Percentiles rank a stretch among this genome's conserved stretches.
phyloP scores from a whole-genome alignment of 768 basidiomycete species.

The Boletales sp. region DNA sequence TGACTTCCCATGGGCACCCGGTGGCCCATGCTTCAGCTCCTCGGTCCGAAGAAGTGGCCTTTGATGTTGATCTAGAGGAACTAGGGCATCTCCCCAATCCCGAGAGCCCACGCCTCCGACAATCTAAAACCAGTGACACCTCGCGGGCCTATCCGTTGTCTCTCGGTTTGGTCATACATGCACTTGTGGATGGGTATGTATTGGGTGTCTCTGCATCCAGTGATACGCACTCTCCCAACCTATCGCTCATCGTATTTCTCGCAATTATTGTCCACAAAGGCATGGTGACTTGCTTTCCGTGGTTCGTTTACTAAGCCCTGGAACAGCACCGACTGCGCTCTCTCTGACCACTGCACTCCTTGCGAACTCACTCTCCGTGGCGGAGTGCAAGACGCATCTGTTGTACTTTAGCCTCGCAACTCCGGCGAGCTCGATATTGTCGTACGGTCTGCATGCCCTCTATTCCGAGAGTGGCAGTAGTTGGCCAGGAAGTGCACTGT shows the following conservation, averaged over 20 bases:
- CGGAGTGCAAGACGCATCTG: conserved; percentile 71
- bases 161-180: conserved; percentile 83
- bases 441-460: conserved; percentile 63
- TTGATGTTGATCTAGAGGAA: conserved; percentile 63
- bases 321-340: conserved; percentile 81
- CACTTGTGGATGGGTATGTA: conserved; percentile 88
- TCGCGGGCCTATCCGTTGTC: conserved; percentile 66
- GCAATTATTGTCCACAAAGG: conserved; percentile 94
- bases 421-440: conserved; percentile 75
- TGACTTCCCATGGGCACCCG: conserved; percentile 48
- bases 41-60: conserved; percentile 28
- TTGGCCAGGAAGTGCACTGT: conserved; percentile 73
- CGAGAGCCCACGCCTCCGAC: conserved; percentile 11
- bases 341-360: conserved; percentile 85
- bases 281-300: conserved; percentile 11
- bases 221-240: conserved; percentile 35
- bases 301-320: conserved; percentile 8
- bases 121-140: conserved; percentile 21
- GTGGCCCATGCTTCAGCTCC: conserved; percentile 12
- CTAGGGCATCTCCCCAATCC: conserved; percentile 38
- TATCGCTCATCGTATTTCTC: conserved; percentile 85
- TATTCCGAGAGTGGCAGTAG: conserved; percentile 36
- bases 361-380: conserved; percentile 63
- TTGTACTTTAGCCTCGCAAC: conserved; percentile 80
- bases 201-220: conserved; percentile 79